Percentiles rank a stretch among this genome's conserved stretches.
phyloP scores from a whole-genome alignment of 192 early-diverging fungal species.

The Pilobolus umbonatus region DNA sequence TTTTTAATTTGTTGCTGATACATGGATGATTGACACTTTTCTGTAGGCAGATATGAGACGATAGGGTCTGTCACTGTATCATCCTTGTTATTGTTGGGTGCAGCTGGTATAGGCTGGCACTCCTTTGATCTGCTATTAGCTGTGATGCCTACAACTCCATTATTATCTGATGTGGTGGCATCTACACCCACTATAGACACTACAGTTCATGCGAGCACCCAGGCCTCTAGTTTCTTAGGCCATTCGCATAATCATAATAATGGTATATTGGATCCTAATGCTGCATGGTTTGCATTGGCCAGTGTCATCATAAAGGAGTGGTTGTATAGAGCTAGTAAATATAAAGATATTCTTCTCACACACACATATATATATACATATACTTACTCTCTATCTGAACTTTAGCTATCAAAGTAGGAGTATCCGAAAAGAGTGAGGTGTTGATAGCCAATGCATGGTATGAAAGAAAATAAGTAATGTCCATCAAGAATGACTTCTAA shows the following conservation, averaged over 20 bases:
- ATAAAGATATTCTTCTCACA: background rate
- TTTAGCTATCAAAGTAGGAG: slow-evolving; percentile 55
- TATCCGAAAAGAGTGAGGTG: slow-evolving; percentile 59
- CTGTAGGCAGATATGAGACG: slow-evolving; percentile 54
- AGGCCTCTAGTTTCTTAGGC: slow-evolving; percentile 2
- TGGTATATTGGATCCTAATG: slow-evolving; percentile 53
- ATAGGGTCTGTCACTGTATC: slow-evolving; percentile 63
- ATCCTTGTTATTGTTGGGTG: slow-evolving; percentile 61
- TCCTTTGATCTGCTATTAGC: slow-evolving; percentile 49
- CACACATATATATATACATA: background rate
- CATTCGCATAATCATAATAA: slow-evolving; percentile 21
- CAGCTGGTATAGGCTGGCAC: slow-evolving; percentile 61
- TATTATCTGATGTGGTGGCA: slow-evolving; percentile 6
- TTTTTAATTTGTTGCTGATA: slow-evolving; percentile 1
- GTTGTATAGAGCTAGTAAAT: slow-evolving; percentile 61
- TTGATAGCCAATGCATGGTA: slow-evolving; percentile 79
- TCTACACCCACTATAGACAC: slow-evolving; percentile 8
- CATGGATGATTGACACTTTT: background rate
- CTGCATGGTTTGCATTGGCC: slow-evolving; percentile 64
- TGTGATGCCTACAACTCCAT: slow-evolving; percentile 7
- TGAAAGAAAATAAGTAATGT: background rate
- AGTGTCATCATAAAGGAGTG: slow-evolving; percentile 74
- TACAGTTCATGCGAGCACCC: slow-evolving; percentile 7
- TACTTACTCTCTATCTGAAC: background rate
- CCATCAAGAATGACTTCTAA: background rate